These are phyloP conservation scores for Talaromyces marneffei DNA, from an alignment of 2,329 filamentous ascomycete species.

Conservation along the genomic window DNA sequence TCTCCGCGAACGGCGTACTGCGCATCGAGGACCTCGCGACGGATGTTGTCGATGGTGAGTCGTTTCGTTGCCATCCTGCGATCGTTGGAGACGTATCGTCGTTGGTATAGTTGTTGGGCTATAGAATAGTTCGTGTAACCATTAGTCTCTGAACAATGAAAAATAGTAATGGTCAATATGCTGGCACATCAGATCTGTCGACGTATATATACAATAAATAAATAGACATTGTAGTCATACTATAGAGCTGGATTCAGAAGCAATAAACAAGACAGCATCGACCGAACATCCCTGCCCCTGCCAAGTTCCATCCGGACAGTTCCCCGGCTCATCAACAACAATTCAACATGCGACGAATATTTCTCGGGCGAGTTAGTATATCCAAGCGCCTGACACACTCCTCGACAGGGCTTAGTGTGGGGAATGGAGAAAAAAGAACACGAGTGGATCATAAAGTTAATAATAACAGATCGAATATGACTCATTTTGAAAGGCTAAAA, in stretches of 20 bases:
- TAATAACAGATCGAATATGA: neutral
- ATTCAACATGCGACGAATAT: constrained; percentile 1
- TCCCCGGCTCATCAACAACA: neutral
- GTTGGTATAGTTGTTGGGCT: neutral
- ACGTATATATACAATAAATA: neutral
- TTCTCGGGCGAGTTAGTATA: neutral
- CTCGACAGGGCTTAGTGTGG: constrained; percentile 10
- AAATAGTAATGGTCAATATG: neutral
- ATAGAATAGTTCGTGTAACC: neutral
- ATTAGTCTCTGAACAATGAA: neutral
- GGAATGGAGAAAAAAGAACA: neutral
- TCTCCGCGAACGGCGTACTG: constrained; percentile 97
- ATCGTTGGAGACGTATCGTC: constrained; percentile 16
- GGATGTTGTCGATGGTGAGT: constrained; percentile 82
- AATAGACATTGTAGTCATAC: no score
- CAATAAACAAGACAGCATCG: neutral
- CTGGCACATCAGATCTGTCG: neutral
- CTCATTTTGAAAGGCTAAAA: neutral
- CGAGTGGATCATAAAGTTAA: constrained; percentile 10
- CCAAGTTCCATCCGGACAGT: neutral
- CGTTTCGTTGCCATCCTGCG: constrained; percentile 46
- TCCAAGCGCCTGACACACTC: constrained; percentile 1
- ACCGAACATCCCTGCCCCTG: neutral
- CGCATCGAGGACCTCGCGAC: constrained; percentile 76
- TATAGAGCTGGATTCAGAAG: neutral